These are phyloP conservation scores for Diaporthe sp. DNA, from an alignment of 2,329 filamentous ascomycete genomes.

Conservation along the genomic window DNA sequence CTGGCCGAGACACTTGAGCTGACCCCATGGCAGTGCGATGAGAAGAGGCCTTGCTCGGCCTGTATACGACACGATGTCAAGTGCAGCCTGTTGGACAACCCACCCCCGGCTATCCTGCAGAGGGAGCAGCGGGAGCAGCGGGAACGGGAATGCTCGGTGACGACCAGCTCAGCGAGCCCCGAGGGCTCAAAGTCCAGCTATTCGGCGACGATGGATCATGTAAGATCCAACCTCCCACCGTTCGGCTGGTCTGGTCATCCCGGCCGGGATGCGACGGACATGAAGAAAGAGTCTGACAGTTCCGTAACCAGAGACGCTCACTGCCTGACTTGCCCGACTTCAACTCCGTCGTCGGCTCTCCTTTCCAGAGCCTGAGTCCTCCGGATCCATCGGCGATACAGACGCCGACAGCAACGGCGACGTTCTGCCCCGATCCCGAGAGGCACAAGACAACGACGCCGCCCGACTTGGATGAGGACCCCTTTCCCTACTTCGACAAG, in stretches of 20 bases:
- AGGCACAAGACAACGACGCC: conserved; percentile 21
- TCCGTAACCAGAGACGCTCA: conserved; percentile 32
- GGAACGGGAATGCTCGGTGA: background rate
- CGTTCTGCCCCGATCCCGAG: conserved; percentile 23
- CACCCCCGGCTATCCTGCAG: conserved; percentile 19
- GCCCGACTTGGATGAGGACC: conserved; percentile 10
- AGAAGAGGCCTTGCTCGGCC: conserved; percentile 44
- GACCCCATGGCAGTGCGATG: conserved; percentile 42
- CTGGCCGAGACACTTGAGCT: conserved; percentile 4
- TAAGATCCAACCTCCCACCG: conserved; percentile 20
- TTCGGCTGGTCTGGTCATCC: background rate
- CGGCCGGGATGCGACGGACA: background rate
- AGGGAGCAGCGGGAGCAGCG: conserved; percentile 21
- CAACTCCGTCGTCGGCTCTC: conserved; percentile 23
- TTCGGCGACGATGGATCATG: conserved; percentile 34
- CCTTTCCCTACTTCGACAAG: conserved; percentile 39
- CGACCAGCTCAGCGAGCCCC: conserved; percentile 32
- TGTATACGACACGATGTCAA: conserved; percentile 43
- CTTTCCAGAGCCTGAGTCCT: conserved; percentile 23
- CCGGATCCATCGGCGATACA: conserved; percentile 14
- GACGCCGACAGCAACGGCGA: background rate
- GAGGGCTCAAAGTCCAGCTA: conserved; percentile 50
- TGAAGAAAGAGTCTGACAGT: conserved; percentile 20
- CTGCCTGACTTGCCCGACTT: conserved; percentile 37
- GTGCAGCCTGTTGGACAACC: conserved; percentile 43